phyloP scores from a whole-genome alignment of 2,329 filamentous ascomycete genomes.

The Sphaerulina vaccinii region DNA sequence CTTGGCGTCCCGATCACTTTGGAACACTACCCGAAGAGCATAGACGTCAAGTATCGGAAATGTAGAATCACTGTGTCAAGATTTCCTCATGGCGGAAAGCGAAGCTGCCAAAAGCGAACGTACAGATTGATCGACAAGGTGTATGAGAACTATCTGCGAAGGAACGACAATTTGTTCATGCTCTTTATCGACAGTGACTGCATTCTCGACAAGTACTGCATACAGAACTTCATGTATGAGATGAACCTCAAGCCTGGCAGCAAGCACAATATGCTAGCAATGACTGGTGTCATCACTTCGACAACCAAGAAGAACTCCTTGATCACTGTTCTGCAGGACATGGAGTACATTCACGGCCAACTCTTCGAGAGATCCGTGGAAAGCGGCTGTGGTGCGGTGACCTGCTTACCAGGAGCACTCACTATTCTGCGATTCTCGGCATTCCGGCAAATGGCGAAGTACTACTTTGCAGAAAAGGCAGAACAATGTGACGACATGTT shows the following conservation, averaged over 20 bases:
- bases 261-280: conserved; percentile 88
- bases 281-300: conserved; percentile 96
- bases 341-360: conserved; percentile 97
- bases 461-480: conserved; percentile 96
- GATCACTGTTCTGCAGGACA: conserved; percentile 90
- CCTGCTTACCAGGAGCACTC: conserved; percentile 89
- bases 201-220: conserved; percentile 83
- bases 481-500: conserved; percentile 95
- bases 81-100: conserved; percentile 90
- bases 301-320: conserved; percentile 85
- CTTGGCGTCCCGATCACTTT: conserved; percentile 77
- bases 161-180: conserved; percentile 89
- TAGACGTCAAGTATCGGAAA: conserved; percentile 80
- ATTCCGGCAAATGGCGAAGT: conserved; percentile 94
- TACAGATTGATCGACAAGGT: conserved; percentile 93
- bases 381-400: conserved; percentile 89
- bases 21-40: conserved; percentile 79
- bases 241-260: conserved; percentile 97
- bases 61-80: conserved; percentile 86
- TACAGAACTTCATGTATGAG: conserved; percentile 97
- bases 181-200: conserved; percentile 98
- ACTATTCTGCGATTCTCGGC: conserved; percentile 95
- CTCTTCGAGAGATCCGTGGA: conserved; percentile 94
- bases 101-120: conserved; percentile 88
- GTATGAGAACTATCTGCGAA: conserved; percentile 80